Evolutionary conservation across 306 rosid species (phyloP), one percentile per base, ranked within the genome.

Genomic region (Sicyos edulis): DNA sequence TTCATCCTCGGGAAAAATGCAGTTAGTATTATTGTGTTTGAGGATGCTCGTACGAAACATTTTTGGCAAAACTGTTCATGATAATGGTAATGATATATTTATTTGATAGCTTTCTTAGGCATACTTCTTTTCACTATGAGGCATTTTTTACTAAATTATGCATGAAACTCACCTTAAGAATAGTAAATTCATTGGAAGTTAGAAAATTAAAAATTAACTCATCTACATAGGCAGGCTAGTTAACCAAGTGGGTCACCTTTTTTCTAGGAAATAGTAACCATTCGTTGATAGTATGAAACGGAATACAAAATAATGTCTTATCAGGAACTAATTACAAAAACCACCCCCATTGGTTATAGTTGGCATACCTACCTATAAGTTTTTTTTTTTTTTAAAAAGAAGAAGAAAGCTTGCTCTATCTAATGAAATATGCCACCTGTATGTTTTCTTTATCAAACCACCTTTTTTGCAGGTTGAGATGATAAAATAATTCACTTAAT

Each of bases 401-500:
- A 29, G 53, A 10, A 45, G 52, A 57, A 42, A 14, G 61, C 71
- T 37, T 68, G 37, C 59, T 9, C 10, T 37, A 17, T 21, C 45
- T 16, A 56, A 32, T 72, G 57, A 77, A 24, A 76, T 4, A 6
- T 55, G n/a, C 52, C 44, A 19, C 34, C 54, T 17, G 32, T n/a
- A n/a, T n/a, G n/a, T n/a, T n/a, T n/a, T n/a, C n/a, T n/a, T n/a
- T n/a, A n/a, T n/a, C n/a, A n/a, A n/a, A n/a, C n/a, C n/a, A n/a
- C n/a, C n/a, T n/a, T n/a, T 17, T 68, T 84, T 84, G 80, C 60
- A 93, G 96, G 85, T 92, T 79, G 95, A 90, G 97, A 93, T 78
- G 97, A 93, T 76, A 93, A 88, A 75, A 93, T 91, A 75, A 80
- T 90, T 74, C 98, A 42, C 85, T 81, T 29, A 93, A 93, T 85